Evolutionary conservation across 306 rosid species (phyloP).

Genomic region (Myrica gale): DNA sequence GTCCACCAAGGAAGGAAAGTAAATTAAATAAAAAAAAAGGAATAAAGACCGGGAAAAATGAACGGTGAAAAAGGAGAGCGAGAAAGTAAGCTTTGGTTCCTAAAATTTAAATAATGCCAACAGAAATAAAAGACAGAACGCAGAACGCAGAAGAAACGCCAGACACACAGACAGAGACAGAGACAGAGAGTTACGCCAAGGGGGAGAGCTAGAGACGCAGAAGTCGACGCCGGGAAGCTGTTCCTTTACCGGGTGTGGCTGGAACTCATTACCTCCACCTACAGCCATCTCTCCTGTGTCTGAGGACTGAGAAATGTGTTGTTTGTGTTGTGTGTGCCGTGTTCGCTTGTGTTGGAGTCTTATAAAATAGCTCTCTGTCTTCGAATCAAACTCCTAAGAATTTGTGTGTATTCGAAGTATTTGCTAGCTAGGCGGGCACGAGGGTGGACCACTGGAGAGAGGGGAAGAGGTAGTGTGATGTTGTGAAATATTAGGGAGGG

Average conservation of each 20-base stretch:
- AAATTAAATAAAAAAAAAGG: too few relatives aligned
- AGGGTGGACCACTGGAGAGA: neutral
- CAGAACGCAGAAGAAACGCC: too few relatives aligned
- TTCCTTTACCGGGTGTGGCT: conserved; percentile 73
- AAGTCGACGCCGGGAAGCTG: conserved; percentile 80
- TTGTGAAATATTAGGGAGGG: neutral
- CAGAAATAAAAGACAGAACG: too few relatives aligned
- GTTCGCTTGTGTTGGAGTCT: neutral
- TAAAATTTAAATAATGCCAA: too few relatives aligned
- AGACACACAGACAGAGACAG: neutral
- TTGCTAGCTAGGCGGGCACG: neutral
- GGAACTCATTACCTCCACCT: conserved; percentile 47
- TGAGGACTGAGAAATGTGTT: neutral
- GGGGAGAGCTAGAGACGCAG: conserved; percentile 70
- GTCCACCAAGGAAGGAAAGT: too few relatives aligned
- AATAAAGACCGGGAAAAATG: too few relatives aligned
- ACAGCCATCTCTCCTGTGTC: neutral
- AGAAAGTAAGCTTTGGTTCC: too few relatives aligned
- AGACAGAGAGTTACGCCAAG: conserved; percentile 55
- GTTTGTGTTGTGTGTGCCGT: neutral
- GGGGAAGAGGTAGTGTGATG: neutral
- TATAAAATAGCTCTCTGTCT: neutral
- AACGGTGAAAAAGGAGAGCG: too few relatives aligned
- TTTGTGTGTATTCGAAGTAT: neutral
- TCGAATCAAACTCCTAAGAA: too few relatives aligned